These are phyloP conservation scores for Suaeda aralocaspica DNA, from an alignment of 148 eudicot genomes.

Conservation along the genomic window DNA sequence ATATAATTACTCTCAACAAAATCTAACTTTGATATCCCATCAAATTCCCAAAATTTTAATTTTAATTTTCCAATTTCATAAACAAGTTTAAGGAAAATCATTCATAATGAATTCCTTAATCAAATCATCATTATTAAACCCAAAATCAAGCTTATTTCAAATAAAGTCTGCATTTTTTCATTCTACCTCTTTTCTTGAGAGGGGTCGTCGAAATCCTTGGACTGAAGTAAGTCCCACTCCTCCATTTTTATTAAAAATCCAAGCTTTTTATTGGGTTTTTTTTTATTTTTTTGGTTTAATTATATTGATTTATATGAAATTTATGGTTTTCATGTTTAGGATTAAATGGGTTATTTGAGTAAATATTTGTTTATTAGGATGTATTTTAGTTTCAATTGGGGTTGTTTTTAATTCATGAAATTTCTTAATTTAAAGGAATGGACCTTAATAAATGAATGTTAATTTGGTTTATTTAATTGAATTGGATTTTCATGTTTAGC, in stretches of 20 bases:
- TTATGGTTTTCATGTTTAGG: conserved; percentile 4
- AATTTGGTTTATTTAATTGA: too few species aligned
- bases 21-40: not conserved
- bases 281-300: not conserved
- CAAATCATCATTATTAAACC: conserved; percentile 31
- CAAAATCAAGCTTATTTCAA: conserved; percentile 33
- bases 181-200: conserved; percentile 59
- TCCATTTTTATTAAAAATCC: not conserved
- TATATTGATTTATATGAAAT: not conserved
- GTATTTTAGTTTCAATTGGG: not conserved
- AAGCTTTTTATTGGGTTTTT: conserved; percentile 6
- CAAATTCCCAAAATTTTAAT: not conserved
- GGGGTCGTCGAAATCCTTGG: conserved; percentile 61
- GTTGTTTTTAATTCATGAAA: not conserved
- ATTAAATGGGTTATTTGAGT: conserved; percentile 1
- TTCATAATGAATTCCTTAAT: conserved; percentile 43
- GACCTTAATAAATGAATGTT: too few species aligned
- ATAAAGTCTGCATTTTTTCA: conserved; percentile 53
- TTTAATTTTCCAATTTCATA: not conserved
- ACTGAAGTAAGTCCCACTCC: conserved; percentile 35
- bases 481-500: too few species aligned
- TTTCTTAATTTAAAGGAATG: not conserved
- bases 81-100: not conserved
- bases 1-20: not conserved
- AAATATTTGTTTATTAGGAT: not conserved